Evolutionary conservation across 768 basidiomycete species (phyloP).

Genomic region (Collybiopsis luxurians): DNA sequence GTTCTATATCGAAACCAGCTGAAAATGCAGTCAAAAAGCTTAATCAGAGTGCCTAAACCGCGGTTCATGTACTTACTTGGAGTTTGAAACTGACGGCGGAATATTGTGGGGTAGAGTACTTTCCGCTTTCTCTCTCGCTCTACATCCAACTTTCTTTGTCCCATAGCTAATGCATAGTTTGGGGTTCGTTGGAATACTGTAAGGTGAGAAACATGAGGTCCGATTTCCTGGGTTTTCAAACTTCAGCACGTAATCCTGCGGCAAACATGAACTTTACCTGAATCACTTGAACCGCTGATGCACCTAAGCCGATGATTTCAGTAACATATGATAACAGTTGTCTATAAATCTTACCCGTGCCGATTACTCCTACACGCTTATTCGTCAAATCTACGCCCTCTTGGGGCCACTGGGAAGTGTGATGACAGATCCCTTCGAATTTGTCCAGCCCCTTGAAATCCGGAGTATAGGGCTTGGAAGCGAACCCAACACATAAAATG

Average conservation of each 20-base stretch:
- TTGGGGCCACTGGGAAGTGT: conserved; percentile 1
- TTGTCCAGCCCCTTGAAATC: neutral
- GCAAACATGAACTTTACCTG: neutral
- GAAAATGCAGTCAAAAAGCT: neutral
- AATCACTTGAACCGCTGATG: conserved; percentile 13
- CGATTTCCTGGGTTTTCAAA: conserved; percentile 13
- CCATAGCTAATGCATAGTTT: conserved; percentile 4
- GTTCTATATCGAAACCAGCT: neutral
- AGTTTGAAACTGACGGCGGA: neutral
- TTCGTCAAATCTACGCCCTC: neutral
- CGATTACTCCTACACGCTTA: conserved; percentile 6
- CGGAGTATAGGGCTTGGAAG: conserved; percentile 8
- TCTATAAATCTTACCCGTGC: conserved; percentile 8
- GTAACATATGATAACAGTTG: conserved; percentile 6
- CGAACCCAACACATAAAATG: conserved; percentile 12
- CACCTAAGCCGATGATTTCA: conserved; percentile 10
- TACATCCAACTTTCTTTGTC: neutral
- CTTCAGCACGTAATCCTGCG: neutral
- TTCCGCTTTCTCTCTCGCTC: conserved; percentile 2
- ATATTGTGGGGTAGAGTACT: neutral
- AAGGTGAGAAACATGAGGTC: conserved; percentile 6
- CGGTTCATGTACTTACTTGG: neutral
- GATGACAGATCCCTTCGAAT: conserved; percentile 1
- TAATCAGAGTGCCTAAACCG: neutral
- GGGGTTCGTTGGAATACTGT: conserved; percentile 14